Evolutionary conservation across 108 stramenopile genomes (phyloP).

Genomic region (Skeletonema marinoi): DNA sequence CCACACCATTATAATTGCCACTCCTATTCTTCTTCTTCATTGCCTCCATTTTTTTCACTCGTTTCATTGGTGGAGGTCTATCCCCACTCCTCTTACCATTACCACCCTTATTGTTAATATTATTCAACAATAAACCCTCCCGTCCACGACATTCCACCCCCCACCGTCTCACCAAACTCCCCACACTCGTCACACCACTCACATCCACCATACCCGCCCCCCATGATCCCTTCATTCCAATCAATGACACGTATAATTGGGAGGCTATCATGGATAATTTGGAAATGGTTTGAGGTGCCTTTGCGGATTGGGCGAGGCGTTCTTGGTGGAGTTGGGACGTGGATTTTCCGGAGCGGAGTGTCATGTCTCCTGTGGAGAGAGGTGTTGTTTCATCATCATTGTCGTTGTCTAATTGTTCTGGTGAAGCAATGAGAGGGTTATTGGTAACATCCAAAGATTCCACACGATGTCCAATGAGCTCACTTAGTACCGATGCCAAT

Average conservation of each 20-base stretch:
- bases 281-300: constrained; percentile 56
- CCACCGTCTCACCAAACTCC: constrained; percentile 70
- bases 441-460: constrained; percentile 7
- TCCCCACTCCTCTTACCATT: constrained; percentile 7
- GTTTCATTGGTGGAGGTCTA: constrained; percentile 16
- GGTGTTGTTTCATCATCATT: neutral
- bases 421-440: neutral
- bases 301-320: neutral
- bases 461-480: constrained; percentile 56
- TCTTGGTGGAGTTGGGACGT: neutral
- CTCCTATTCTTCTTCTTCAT: neutral
- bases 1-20: neutral
- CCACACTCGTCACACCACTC: constrained; percentile 55
- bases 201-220: constrained; percentile 73
- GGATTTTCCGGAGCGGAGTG: neutral
- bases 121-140: constrained; percentile 11
- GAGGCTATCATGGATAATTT: constrained; percentile 49
- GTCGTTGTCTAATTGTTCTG: neutral
- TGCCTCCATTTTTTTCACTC: neutral
- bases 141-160: constrained; percentile 54
- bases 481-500: constrained; percentile 29
- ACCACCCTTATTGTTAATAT: constrained; percentile 2
- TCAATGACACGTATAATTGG: constrained; percentile 56
- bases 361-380: neutral
- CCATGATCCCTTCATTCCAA: constrained; percentile 65